Evolutionary conservation across 148 eudicot species (phyloP).

Genomic region (Vaccinium vitisidaea): DNA sequence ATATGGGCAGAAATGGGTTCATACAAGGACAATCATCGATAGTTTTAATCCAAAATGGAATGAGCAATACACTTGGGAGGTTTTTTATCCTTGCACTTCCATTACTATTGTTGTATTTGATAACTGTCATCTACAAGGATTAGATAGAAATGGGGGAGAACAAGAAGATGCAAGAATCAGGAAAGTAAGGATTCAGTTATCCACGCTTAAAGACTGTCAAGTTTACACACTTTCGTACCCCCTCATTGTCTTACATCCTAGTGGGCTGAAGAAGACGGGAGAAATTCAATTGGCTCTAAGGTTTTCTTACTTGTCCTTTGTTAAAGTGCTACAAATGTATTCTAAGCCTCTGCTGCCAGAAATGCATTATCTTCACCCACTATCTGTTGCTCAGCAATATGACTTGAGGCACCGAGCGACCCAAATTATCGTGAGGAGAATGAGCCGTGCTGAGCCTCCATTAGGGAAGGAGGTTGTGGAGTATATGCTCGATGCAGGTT

Average conservation of each 20-base stretch:
- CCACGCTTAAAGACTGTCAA: constrained; percentile 35
- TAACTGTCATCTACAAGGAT: constrained; percentile 34
- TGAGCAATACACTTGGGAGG: constrained; percentile 45
- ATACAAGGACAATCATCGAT: constrained; percentile 34
- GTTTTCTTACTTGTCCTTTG: constrained; percentile 30
- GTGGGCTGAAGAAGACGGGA: constrained; percentile 38
- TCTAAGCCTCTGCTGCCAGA: constrained; percentile 37
- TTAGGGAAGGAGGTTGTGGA: constrained; percentile 39
- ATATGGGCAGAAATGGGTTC: constrained; percentile 41
- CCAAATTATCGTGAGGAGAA: constrained; percentile 29
- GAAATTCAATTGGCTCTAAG: constrained; percentile 41
- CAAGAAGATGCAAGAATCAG: constrained; percentile 30
- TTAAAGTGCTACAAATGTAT: constrained; percentile 32
- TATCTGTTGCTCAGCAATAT: constrained; percentile 34
- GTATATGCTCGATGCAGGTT: constrained; percentile 42
- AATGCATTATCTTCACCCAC: constrained; percentile 42
- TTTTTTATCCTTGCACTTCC: constrained; percentile 39
- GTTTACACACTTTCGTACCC: constrained; percentile 38
- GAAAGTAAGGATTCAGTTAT: constrained; percentile 37
- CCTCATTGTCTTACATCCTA: constrained; percentile 31
- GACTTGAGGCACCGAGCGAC: constrained; percentile 37
- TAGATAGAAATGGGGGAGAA: constrained; percentile 20
- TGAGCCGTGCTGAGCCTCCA: constrained; percentile 39
- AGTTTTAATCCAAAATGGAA: constrained; percentile 36
- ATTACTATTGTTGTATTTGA: constrained; percentile 35